A percentile compares a stretch with the other conserved stretches of the same genome.
Evolutionary conservation across 352 stramenopile species (phyloP).

Genomic region (Pythium rhizo-oryzae): DNA sequence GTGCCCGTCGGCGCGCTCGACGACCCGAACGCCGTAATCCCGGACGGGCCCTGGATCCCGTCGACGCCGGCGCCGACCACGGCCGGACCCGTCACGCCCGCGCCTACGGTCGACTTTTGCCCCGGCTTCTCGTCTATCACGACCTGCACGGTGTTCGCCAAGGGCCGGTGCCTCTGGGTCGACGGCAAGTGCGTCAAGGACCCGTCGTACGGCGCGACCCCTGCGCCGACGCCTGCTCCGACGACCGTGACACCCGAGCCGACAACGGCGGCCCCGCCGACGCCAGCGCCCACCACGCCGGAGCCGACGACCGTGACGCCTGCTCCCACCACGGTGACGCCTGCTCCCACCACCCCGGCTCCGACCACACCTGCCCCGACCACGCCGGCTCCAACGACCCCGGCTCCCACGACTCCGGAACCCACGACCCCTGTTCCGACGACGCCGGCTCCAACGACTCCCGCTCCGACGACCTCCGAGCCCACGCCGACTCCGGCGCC

Average conservation of each 20-base stretch:
- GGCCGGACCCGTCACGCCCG: constrained; percentile 4
- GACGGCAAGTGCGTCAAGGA: constrained; percentile 17
- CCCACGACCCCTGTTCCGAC: constrained; percentile 9
- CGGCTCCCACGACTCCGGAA: not conserved
- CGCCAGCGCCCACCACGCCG: constrained; percentile 8
- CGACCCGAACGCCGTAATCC: constrained; percentile 16
- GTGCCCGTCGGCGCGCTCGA: constrained; percentile 33
- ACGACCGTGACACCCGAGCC: not conserved
- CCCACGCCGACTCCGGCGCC: constrained; percentile 17
- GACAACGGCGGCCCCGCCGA: constrained; percentile 2
- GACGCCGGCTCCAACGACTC: constrained; percentile 1
- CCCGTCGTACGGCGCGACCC: not conserved
- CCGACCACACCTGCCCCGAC: not conserved
- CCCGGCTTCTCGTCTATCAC: constrained; percentile 12
- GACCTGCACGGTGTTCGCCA: constrained; percentile 7
- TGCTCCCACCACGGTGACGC: not conserved
- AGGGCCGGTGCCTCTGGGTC: constrained; percentile 11
- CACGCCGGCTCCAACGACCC: not conserved
- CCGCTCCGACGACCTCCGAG: not conserved
- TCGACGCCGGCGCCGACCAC: constrained; percentile 14
- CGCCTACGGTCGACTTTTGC: constrained; percentile 20
- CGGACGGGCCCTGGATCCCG: constrained; percentile 22
- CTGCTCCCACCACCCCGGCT: not conserved
- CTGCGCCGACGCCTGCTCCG: not conserved
- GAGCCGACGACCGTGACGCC: constrained; percentile 13